These are phyloP conservation scores for Entomortierella beljakovae DNA, from an alignment of 192 early-diverging fungal species.

Conservation along the genomic window DNA sequence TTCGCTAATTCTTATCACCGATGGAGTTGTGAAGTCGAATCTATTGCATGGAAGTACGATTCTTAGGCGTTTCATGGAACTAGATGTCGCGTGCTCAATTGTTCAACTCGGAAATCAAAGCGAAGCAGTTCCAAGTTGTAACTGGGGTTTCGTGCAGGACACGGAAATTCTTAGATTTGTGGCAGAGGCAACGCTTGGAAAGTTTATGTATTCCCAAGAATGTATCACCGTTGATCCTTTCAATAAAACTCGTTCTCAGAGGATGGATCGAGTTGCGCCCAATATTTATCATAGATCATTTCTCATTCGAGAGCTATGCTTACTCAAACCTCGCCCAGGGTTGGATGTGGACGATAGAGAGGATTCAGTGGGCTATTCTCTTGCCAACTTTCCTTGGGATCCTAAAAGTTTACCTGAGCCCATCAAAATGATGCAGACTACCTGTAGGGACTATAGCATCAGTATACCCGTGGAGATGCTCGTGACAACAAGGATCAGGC, in stretches of 20 bases:
- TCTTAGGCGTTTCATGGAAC: constrained; percentile 69
- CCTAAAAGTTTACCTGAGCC: constrained; percentile 67
- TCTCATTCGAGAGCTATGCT: constrained; percentile 58
- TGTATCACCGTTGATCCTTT: constrained; percentile 53
- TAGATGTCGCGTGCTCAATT: constrained; percentile 73
- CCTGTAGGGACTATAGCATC: constrained; percentile 75
- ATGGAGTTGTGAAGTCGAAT: constrained; percentile 83
- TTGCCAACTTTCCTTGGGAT: constrained; percentile 76
- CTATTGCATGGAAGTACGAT: constrained; percentile 67
- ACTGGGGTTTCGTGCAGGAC: constrained; percentile 83
- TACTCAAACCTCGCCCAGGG: constrained; percentile 47
- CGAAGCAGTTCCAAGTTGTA: constrained; percentile 73
- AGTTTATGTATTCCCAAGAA: constrained; percentile 77
- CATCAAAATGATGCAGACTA: constrained; percentile 68
- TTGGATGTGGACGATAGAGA: constrained; percentile 34
- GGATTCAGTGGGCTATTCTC: constrained; percentile 37
- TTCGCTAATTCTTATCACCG: constrained; percentile 73
- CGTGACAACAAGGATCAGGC: constrained; percentile 72
- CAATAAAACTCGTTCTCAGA: neutral
- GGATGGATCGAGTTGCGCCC: constrained; percentile 28
- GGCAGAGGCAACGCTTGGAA: constrained; percentile 73
- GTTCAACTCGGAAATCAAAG: constrained; percentile 77
- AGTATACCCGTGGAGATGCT: constrained; percentile 69
- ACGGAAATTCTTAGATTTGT: constrained; percentile 79
- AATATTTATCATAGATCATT: constrained; percentile 66